These are phyloP conservation scores for Pythium periplocum DNA, from an alignment of 352 stramenopile genomes.

Conservation along the genomic window DNA sequence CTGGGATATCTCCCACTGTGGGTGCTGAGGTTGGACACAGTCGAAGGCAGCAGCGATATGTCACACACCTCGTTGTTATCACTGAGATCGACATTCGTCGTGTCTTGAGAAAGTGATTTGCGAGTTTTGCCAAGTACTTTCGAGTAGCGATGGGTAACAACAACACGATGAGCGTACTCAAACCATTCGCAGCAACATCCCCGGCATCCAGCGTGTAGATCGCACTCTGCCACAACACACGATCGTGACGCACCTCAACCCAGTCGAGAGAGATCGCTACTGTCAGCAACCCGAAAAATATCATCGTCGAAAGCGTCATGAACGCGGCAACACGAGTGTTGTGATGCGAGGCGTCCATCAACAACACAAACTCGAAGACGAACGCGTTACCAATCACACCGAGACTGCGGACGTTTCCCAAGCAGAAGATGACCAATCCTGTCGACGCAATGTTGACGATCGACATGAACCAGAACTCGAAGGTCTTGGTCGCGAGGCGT, in stretches of 20 bases:
- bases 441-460: slow-evolving; percentile 12
- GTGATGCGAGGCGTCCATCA: slow-evolving; percentile 16
- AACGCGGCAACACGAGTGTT: slow-evolving; percentile 6
- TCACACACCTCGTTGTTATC: too few relatives aligned
- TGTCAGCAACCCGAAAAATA: slow-evolving; percentile 7
- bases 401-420: slow-evolving; percentile 8
- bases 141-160: slow-evolving; percentile 1
- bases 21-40: too few relatives aligned
- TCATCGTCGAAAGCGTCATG: slow-evolving; percentile 8
- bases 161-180: slow-evolving; percentile 13
- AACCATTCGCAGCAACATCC: slow-evolving; percentile 10
- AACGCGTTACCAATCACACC: slow-evolving; percentile 7
- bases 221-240: slow-evolving; percentile 7
- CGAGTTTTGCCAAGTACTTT: too few relatives aligned
- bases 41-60: too few relatives aligned
- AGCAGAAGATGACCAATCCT: slow-evolving; percentile 10
- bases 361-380: slow-evolving; percentile 12
- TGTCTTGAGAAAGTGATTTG: too few relatives aligned
- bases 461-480: slow-evolving; percentile 21
- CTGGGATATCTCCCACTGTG: too few relatives aligned
- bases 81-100: too few relatives aligned
- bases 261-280: slow-evolving; percentile 5
- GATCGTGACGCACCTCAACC: slow-evolving; percentile 12
- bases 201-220: slow-evolving; percentile 7
- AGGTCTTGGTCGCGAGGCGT: slow-evolving; percentile 4